phyloP scores from a whole-genome alignment of 2,329 filamentous ascomycete species.

The Sclerotinia nivalis region DNA sequence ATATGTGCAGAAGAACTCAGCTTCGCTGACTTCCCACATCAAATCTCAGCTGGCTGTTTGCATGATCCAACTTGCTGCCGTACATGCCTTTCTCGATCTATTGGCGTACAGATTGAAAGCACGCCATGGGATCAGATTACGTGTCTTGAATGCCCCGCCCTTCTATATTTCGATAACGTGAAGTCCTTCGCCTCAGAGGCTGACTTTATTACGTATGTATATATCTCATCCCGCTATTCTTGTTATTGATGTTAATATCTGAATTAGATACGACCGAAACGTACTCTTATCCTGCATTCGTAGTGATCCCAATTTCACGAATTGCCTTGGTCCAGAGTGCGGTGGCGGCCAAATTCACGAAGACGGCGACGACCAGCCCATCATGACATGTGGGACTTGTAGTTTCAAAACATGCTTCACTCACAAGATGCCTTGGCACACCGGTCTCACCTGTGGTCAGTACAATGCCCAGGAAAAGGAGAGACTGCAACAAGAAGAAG shows the following conservation, averaged over 20 bases:
- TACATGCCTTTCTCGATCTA: conserved; percentile 21
- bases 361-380: conserved; percentile 44
- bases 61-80: conserved; percentile 27
- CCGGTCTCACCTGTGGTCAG: conserved; percentile 43
- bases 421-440: conserved; percentile 48
- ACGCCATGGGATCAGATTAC: conserved; percentile 48
- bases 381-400: conserved; percentile 47
- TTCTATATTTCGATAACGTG: conserved; percentile 41
- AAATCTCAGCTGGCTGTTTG: conserved; percentile 12
- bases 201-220: background rate
- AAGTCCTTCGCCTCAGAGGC: background rate
- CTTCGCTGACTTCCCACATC: background rate
- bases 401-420: conserved; percentile 47
- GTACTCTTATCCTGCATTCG: background rate
- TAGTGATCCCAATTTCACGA: conserved; percentile 49
- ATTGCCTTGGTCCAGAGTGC: conserved; percentile 54
- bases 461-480: conserved; percentile 35
- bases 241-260: background rate
- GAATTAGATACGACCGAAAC: background rate
- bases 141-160: conserved; percentile 53
- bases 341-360: conserved; percentile 54
- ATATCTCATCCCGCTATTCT: background rate
- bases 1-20: conserved; percentile 1
- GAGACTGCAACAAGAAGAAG: conserved; percentile 25
- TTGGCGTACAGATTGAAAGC: conserved; percentile 27